These are phyloP conservation scores for Diophrys sp. DNA, from an alignment of 73 alveolate genomes.

Conservation along the genomic window DNA sequence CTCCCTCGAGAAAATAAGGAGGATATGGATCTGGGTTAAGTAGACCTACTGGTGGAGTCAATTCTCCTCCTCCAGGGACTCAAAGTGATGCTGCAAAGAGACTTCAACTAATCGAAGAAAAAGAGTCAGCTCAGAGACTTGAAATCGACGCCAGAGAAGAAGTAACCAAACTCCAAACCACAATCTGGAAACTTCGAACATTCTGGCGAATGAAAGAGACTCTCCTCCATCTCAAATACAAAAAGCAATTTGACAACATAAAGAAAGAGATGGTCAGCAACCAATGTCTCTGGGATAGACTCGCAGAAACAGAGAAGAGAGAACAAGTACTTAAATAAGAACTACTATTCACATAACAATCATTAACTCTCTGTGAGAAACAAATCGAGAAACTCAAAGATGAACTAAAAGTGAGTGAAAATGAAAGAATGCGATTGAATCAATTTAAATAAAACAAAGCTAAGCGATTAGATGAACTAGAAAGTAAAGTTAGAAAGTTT, in stretches of 20 bases:
- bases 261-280: constrained; percentile 80
- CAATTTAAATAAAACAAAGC: constrained; percentile 46
- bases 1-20: too few relatives aligned
- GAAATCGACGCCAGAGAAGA: background rate
- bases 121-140: background rate
- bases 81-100: background rate
- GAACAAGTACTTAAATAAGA: constrained; percentile 86
- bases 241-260: constrained; percentile 9
- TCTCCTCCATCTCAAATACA: constrained; percentile 1
- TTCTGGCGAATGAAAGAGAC: constrained; percentile 20
- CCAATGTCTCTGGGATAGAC: constrained; percentile 86
- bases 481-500: constrained; percentile 51
- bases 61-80: too few relatives aligned
- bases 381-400: constrained; percentile 76
- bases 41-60: too few relatives aligned
- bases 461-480: constrained; percentile 59
- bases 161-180: background rate
- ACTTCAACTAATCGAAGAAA: background rate
- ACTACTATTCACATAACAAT: constrained; percentile 82
- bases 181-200: constrained; percentile 7
- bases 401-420: constrained; percentile 67
- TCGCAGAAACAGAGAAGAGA: constrained; percentile 87
- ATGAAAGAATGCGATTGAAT: constrained; percentile 50
- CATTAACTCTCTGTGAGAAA: constrained; percentile 88
- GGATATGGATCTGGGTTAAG: too few relatives aligned